Evolutionary conservation across 2,329 filamentous ascomycete species (phyloP), one percentile per base, ranked within the genome.

Genomic region (Colletotrichum truncatum): DNA sequence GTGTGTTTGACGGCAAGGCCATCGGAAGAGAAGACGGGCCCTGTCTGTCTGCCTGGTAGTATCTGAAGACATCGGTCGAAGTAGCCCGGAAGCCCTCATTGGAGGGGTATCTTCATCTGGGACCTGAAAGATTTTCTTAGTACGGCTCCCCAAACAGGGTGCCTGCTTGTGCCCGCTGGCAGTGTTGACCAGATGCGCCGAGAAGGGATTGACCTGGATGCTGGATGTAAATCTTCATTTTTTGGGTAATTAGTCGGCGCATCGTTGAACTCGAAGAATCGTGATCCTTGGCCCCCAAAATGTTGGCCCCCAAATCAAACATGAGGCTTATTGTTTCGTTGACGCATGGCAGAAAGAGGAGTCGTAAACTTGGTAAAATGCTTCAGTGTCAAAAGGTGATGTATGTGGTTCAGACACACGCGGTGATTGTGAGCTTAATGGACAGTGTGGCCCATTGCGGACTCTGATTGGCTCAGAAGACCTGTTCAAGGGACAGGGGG

Each of bases 371-470:
- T 61, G 46, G 46, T 39, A 49, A 60, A 46, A 11, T 38, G 43
- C 54, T 30, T 41, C 38, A 38, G 45, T 28, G 18, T 56, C 12
- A 21, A 51, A 41, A 34, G 11, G 45, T 46, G 16, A 43, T 18
- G 53, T n/a, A 25, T n/a, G 30, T 28, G 49, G 62, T 51, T 65
- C 57, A 55, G 49, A 49, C 34, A 54, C 64, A 66, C 59, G 58
- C 63, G 64, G 53, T 61, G n/a, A 18, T 62, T 52, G 30, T 32
- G 64, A 66, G 64, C 64, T 66, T 64, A 64, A 64, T 53, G 32
- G 26, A 11, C n/a, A 53, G 45, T 57, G 46, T 39, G 51, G 59
- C 16, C 34, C 51, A 58, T 18, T 64, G 60, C 36, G 26, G 4
- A 16, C 4, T 39, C 7, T 66, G 52, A 66, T 66, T 66, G 64